Evolutionary conservation across 2,329 filamentous ascomycete genomes (phyloP).

Genomic region (Phyllosticta citribraziliensis): DNA sequence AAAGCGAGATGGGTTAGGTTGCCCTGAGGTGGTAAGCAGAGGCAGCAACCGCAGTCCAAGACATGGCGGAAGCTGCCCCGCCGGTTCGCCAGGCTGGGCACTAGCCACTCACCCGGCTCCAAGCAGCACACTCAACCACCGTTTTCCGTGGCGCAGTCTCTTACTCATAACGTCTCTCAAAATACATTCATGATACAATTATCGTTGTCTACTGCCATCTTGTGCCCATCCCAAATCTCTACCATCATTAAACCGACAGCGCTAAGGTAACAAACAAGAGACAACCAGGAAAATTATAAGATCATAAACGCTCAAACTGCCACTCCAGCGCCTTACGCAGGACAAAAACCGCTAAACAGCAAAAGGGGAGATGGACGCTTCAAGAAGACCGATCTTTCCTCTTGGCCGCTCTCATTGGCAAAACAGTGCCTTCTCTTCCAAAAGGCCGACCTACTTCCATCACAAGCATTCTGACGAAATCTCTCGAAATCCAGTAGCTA

Average conservation of each 20-base stretch:
- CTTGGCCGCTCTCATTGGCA: constrained; percentile 47
- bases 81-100: background rate
- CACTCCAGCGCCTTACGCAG: background rate
- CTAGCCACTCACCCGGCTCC: background rate
- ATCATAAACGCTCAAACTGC: background rate
- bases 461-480: constrained; percentile 86
- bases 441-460: constrained; percentile 71
- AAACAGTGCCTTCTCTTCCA: constrained; percentile 51
- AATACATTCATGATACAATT: background rate
- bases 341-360: background rate
- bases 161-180: background rate
- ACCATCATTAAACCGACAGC: background rate
- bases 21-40: background rate
- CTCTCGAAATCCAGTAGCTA: constrained; percentile 80
- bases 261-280: background rate
- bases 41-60: background rate
- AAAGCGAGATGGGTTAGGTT: background rate
- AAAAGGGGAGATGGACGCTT: background rate
- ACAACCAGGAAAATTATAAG: background rate
- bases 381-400: constrained; percentile 16
- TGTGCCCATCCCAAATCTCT: background rate
- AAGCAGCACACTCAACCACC: background rate
- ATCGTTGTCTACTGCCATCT: background rate
- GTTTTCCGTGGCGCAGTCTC: no score
- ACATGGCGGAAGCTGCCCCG: background rate